Evolutionary conservation across 2,329 filamentous ascomycete genomes (phyloP).

Genomic region (Alternaria solani): DNA sequence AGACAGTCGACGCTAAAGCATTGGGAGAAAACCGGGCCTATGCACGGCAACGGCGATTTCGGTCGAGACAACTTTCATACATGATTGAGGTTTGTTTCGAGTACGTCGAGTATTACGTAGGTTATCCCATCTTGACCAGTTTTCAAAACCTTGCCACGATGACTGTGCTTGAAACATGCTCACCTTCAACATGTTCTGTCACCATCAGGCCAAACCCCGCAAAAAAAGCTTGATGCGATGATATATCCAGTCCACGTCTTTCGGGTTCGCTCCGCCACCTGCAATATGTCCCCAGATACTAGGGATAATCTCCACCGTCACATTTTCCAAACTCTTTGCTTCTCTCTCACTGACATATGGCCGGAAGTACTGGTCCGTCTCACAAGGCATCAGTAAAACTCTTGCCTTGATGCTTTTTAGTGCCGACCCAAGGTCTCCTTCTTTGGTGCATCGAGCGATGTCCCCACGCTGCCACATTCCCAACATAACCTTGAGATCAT

Average conservation of each 20-base stretch:
- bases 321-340: conserved; percentile 44
- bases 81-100: neutral
- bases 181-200: neutral
- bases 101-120: neutral
- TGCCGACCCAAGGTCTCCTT: conserved; percentile 41
- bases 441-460: conserved; percentile 41
- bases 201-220: conserved; percentile 1
- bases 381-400: conserved; percentile 51
- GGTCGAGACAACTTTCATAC: neutral
- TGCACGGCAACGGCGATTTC: neutral
- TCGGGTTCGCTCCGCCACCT: conserved; percentile 48
- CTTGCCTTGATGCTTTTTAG: conserved; percentile 48
- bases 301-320: conserved; percentile 43
- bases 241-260: conserved; percentile 41
- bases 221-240: conserved; percentile 22
- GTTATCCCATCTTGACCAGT: neutral
- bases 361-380: conserved; percentile 54
- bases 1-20: neutral
- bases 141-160: neutral
- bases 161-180: neutral
- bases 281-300: conserved; percentile 55
- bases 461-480: conserved; percentile 56
- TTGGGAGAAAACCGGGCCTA: neutral
- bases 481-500: conserved; percentile 50
- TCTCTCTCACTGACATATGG: conserved; percentile 52